Percentiles rank a stretch among this genome's conserved stretches.
Evolutionary conservation across 345 rosid genomes (phyloP).

Genomic region (Dipteronia dyeriana): DNA sequence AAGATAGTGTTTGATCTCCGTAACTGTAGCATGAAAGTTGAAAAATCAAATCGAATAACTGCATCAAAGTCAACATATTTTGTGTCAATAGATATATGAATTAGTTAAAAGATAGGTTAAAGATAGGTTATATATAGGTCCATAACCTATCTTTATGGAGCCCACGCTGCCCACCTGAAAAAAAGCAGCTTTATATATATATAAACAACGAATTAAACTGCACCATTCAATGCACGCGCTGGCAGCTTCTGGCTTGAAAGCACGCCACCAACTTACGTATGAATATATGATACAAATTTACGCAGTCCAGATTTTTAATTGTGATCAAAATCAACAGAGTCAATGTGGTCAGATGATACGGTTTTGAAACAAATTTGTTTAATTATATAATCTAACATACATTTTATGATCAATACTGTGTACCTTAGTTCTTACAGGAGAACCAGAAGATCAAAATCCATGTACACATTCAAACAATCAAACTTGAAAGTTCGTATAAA

Average conservation of each 20-base stretch:
- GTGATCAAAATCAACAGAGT: no score
- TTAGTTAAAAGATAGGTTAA: neutral
- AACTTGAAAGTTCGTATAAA: neutral
- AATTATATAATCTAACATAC: no score
- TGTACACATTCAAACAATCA: neutral
- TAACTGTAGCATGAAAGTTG: neutral
- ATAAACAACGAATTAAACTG: neutral
- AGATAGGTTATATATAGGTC: neutral
- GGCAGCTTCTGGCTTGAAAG: neutral
- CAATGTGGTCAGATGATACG: no score
- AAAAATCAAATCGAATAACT: neutral
- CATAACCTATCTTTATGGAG: conserved; percentile 10
- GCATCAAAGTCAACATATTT: neutral
- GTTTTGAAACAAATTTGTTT: no score
- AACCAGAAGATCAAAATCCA: neutral
- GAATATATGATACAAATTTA: no score
- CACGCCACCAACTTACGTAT: neutral
- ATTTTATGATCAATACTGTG: no score
- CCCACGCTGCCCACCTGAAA: conserved; percentile 22
- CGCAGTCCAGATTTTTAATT: neutral
- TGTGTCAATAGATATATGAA: neutral
- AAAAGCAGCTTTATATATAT: neutral
- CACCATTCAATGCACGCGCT: neutral
- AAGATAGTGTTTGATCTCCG: neutral
- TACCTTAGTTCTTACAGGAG: no score